phyloP scores from a whole-genome alignment of 83 land plant genomes.

The Larix sibirica region DNA sequence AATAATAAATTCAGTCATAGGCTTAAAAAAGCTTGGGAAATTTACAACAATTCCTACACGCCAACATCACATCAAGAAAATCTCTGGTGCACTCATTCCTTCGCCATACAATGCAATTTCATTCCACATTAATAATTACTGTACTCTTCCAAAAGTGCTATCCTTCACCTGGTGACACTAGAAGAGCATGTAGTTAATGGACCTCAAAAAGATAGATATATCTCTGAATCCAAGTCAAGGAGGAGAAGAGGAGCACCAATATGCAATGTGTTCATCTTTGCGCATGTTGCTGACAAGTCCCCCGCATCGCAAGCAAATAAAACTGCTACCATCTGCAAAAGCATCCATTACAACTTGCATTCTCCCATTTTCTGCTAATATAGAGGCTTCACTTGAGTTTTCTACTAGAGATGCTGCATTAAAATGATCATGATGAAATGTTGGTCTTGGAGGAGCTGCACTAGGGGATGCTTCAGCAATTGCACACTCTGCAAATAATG shows the following conservation, averaged over 20 bases:
- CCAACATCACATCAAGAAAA: too few relatives aligned
- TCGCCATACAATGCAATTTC: too few relatives aligned
- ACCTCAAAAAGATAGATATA: not conserved
- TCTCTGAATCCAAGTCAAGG: slow-evolving; percentile 9
- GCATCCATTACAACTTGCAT: slow-evolving; percentile 89
- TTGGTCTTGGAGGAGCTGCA: not conserved
- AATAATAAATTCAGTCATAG: too few relatives aligned
- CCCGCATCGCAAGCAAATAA: slow-evolving; percentile 86
- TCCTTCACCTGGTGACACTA: not conserved
- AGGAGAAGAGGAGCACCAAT: slow-evolving; percentile 59
- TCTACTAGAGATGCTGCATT: not conserved
- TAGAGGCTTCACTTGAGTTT: slow-evolving; percentile 35
- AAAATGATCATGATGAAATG: not conserved
- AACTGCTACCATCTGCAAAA: slow-evolving; percentile 91
- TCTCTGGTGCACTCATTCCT: too few relatives aligned
- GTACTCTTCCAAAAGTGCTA: too few relatives aligned
- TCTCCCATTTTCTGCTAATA: slow-evolving; percentile 85
- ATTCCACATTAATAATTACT: too few relatives aligned
- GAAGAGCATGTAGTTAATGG: too few relatives aligned
- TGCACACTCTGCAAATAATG: slow-evolving; percentile 92
- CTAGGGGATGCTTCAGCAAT: slow-evolving; percentile 67
- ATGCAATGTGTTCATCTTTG: slow-evolving; percentile 78
- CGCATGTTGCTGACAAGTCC: slow-evolving; percentile 87
- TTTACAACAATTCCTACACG: too few relatives aligned
- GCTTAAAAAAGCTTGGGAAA: too few relatives aligned